These are phyloP conservation scores for Lactarius trivialis DNA, from an alignment of 768 basidiomycete species.

Conservation along the genomic window DNA sequence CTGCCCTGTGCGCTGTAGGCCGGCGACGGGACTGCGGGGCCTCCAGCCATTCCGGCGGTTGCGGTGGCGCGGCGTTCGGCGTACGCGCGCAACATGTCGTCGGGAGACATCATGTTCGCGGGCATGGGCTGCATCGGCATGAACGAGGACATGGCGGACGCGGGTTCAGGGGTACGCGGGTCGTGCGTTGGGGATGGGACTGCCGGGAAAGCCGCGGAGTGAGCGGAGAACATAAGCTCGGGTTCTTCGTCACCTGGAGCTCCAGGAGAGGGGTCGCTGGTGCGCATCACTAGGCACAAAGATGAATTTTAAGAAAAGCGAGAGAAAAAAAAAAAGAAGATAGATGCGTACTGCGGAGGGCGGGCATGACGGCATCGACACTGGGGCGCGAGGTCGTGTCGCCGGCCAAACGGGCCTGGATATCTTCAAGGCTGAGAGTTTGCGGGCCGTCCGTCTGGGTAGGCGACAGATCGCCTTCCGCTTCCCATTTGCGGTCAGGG, in stretches of 20 bases:
- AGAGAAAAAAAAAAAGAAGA: conserved; percentile 6
- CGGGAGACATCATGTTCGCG: conserved; percentile 48
- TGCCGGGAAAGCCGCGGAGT: conserved; percentile 25
- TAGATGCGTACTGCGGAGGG: conserved; percentile 50
- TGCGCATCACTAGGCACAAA: conserved; percentile 62
- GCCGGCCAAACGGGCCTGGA: conserved; percentile 44
- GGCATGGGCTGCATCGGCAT: conserved; percentile 41
- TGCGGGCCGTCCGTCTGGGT: conserved; percentile 39
- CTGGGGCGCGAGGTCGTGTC: conserved; percentile 33
- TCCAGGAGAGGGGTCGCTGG: conserved; percentile 31
- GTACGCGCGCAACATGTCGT: conserved; percentile 73
- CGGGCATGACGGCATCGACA: conserved; percentile 60
- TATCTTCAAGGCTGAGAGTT: conserved; percentile 53
- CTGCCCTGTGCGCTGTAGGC: conserved; percentile 25
- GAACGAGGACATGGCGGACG: conserved; percentile 32
- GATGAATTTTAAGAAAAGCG: conserved; percentile 2
- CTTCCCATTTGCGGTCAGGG: conserved; percentile 31
- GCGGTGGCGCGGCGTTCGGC: conserved; percentile 42
- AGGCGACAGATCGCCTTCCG: conserved; percentile 33
- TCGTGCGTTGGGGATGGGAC: conserved; percentile 33
- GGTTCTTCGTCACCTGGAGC: conserved; percentile 30
- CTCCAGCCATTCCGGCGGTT: conserved; percentile 24
- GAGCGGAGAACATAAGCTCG: conserved; percentile 39
- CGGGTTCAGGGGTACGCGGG: conserved; percentile 26
- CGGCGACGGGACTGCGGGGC: conserved; percentile 27